Base-by-base conservation (phyloP, 257 asterid genomes). In the Gentiana straminea region DNA sequence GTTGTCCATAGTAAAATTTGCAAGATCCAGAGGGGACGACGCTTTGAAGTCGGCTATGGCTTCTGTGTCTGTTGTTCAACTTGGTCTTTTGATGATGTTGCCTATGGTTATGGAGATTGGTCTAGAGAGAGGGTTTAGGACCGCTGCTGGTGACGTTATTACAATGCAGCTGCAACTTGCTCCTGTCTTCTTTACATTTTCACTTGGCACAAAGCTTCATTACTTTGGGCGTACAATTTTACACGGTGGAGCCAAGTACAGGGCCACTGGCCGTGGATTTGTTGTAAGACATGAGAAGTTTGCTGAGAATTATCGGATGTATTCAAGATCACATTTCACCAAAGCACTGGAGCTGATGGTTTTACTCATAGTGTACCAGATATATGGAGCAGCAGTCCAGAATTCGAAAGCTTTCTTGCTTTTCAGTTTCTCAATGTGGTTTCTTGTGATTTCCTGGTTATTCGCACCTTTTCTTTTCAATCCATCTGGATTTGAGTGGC, bases 41-140 rank as follows among this genome's bases (percentile, higher is more conserved):
- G 95, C 94, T 62, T 77, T 91, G 64, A 73, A 64, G 70, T 81
- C 85, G 62, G 96, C 89, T 64, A 87, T 91, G 83, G 95, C 92
- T 8, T 79, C 96, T 52, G 94, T 87, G 56, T 83, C 98, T 24
- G 13, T 91, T n/a, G 92, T 91, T 65, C 98, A 91, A 59, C 79
- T 91, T 63, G 98, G 98, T 64, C 60, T 91, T 35, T 64, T 91
- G 71, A 87, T 80, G 89, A 82, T 93, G 55, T 58, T 91, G 71
- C 98, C 98, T 50, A 91, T 91, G 98, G 63, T 91, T 51, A 91
- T 91, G 98, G 97, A 91, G 80, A 91, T 91, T 51, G 98, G 98
- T 32, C 84, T 91, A 9, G 97, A 91, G 72, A 77, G 84, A 61
- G 98, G 98, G 15, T 91, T 91, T 54, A 78, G 95, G 68, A 83